Evolutionary conservation across 139 green algal species (phyloP), one percentile per base, ranked within the genome.

Genomic region (Chlamydomonas applanata): DNA sequence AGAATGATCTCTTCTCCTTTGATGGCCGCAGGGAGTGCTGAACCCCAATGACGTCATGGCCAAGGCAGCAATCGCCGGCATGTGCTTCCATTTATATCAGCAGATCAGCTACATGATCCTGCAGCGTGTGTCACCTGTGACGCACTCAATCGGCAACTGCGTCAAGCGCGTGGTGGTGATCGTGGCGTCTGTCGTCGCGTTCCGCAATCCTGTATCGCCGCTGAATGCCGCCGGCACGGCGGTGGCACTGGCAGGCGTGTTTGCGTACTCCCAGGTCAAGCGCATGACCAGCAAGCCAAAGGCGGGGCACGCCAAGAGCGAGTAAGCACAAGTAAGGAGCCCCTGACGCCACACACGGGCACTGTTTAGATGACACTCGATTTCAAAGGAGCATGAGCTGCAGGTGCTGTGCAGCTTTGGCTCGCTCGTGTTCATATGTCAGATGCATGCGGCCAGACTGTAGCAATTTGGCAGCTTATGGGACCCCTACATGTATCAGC

Each of bases 101-200:
- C 92, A 97, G 89, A 81, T 97, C 67, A 85, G 74, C 49, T 91
- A 91, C 79, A 85, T 90, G 76, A 89, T 93, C 63, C 76, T 89
- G 24, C n/a, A 56, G 71, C 81, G 90, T 11, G 94, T 99, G 27
- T 91, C 87, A 1, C 96, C 96, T 1, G 96, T 99, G 33, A 98
- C 96, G 16, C 96, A 99, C 88, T 98, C 93, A 56, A 95, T 99
- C 44, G 96, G 96, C 80, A 99, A 99, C 90, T 99, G 96, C 75
- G 88, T 99, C 25, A 99, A 99, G 91, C 85, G 95, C 13, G 94
- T 99, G 40, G 90, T 98, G 49, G 95, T 99, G 44, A 99, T 99
- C 78, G 90, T 95, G 27, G 87, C 92, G 7, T 93, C 89, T 2
- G 88, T 99, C 27, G 54, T 99, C 25, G 88, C 97, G 49, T 99